These are phyloP conservation scores for Russula virescens DNA, from an alignment of 768 basidiomycete species.

Conservation along the genomic window DNA sequence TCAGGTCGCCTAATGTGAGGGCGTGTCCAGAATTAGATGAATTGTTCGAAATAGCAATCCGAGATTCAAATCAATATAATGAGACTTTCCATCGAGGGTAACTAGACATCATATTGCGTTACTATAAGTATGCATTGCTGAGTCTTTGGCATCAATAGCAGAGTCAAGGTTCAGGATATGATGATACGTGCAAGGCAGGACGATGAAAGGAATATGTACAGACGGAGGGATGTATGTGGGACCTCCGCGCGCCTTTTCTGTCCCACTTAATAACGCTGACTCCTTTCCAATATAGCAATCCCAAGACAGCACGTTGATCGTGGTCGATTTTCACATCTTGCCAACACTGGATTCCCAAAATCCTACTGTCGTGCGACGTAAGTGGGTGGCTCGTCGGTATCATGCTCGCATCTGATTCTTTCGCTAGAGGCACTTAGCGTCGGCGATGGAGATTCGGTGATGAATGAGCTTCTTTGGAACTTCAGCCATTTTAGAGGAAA, in stretches of 20 bases:
- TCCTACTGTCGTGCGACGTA: conserved; percentile 1
- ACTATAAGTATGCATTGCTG: not conserved
- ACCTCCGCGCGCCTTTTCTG: not conserved
- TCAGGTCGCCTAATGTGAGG: not conserved
- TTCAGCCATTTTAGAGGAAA: not conserved
- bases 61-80: not conserved
- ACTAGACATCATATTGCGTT: not conserved
- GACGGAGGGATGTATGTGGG: not conserved
- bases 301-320: too few relatives aligned
- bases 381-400: not conserved
- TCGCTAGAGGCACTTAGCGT: not conserved
- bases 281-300: not conserved
- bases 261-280: not conserved
- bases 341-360: not conserved
- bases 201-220: not conserved
- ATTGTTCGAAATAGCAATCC: not conserved
- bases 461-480: not conserved
- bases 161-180: too few relatives aligned
- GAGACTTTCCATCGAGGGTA: not conserved
- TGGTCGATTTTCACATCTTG: not conserved
- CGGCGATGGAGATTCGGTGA: not conserved
- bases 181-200: not conserved
- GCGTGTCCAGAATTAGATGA: not conserved
- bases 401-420: not conserved
- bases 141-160: not conserved